Base-by-base conservation (phyloP, 768 basidiomycete species). In the Phaeotremella skinneri region DNA sequence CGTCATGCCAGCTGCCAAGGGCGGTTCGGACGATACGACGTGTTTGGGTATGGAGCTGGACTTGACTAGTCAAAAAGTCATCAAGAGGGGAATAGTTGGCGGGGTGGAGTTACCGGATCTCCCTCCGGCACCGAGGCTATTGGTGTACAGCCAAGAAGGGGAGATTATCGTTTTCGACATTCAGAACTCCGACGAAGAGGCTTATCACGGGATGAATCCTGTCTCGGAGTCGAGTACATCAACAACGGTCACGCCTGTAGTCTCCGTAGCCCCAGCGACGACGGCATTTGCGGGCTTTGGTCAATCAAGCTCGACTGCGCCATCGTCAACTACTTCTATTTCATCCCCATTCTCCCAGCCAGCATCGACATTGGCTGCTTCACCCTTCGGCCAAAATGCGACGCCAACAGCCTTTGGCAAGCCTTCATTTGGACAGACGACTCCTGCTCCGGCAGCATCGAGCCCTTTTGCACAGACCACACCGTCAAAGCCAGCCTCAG, bases 21-120 rank as follows among this genome's bases (percentile, higher is more conserved):
- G 63, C 0, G 61, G 60, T 0, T 58, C 60, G 13, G 75, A 76
- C n/a, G 78, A 78, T 56, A 73, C 76, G 4, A 70, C 69, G 14
- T 72, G 72, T 0, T 39, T 81, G 4, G 78, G 73, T 0, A 55
- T 81, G 54, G 78, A 71, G 0, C 58, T 79, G 23, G 80, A 80
- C 57, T 65, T 80, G 30, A 73, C 75, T 1, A 64, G 64, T 11
- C 43, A 58, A 0, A 68, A 58, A 26, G 48, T 64, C 0, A 69
- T 78, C 56, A 67, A 60, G 31, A 66, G 64, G 52, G 73, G 69
- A 1, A 74, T 77, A 47, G 67, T 73, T 4, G 78, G 73, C 16
- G 78, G 77, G 4, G 64, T 69, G 13, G 74, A 77, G 42, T 57
- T 51, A 32, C 62, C 69, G 2, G 76, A 76, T 59, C 45, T 76